Base-by-base conservation (phyloP, 1,284 basidiomycete genomes). In the Somion occarium region DNA sequence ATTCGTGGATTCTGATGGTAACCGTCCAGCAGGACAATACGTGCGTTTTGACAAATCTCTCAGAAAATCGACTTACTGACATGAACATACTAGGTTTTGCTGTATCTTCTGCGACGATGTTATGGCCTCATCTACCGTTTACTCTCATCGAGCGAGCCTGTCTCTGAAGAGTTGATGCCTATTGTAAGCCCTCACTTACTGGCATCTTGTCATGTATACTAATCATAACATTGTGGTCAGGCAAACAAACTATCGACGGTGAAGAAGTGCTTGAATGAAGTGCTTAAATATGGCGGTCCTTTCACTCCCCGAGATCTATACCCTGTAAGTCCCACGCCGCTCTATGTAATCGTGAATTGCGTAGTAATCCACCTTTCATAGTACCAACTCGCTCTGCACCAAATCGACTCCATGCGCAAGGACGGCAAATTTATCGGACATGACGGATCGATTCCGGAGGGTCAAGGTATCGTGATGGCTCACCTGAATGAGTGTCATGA, bases 81-180 rank as follows among this genome's bases (percentile, higher is more conserved):
- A 46, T 50, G 15, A 47, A 38, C 5, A 18, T 49, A 27, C 22
- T 43, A 96, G 93, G 92, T 94, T 7, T 73, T 98, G 46, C 76
- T 98, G 41, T 99, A 97, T 69, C 79, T 98, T 27, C 76, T 99
- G 49, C 78, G 96, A 59, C 82, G 96, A 66, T 99, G 96, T 73
- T 97, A 98, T 68, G 96, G 96, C 56, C 79, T 98, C 49, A 95
- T 98, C 61, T 98, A 98, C 70, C 83, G 90, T 24, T 71, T 99
- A 46, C 82, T 99, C 57, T 95, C 94, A 22, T 95, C 94, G n/a
- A 94, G 91, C 51, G 96, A 98, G 71, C 97, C 97, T 0, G 94
- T 99, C n/a, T 97, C 93, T 0, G 95, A 98, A 67, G 95, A 98
- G 68, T 73, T 98, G 26, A 97, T 97, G 88, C 95, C 95, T 4